phyloP scores from a whole-genome alignment of 1,284 basidiomycete species.

The Moesziomyces sp. region DNA sequence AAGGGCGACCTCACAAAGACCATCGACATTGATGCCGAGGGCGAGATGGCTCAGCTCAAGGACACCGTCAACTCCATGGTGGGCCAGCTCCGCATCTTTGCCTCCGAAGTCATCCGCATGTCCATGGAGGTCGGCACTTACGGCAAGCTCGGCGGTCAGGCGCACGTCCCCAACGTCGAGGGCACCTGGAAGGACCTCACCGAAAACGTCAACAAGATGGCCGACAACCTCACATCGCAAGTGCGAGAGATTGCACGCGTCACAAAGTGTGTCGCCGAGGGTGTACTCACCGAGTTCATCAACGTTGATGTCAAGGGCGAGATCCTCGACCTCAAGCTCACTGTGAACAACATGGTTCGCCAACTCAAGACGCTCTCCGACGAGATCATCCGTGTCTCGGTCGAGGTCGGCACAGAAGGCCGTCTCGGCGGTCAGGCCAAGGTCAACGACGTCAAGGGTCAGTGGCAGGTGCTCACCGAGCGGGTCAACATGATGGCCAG shows the following conservation, averaged over 20 bases:
- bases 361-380: conserved; percentile 65
- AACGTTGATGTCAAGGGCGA: conserved; percentile 96
- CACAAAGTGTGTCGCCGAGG: conserved; percentile 79
- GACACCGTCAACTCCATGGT: conserved; percentile 93
- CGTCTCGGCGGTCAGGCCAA: conserved; percentile 85
- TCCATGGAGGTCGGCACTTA: conserved; percentile 68
- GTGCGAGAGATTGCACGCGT: conserved; percentile 68
- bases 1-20: conserved; percentile 71
- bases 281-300: conserved; percentile 88
- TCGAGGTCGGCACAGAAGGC: conserved; percentile 91
- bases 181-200: conserved; percentile 70
- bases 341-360: conserved; percentile 68
- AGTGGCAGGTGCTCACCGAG: conserved; percentile 69
- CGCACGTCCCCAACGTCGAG: conserved; percentile 69
- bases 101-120: conserved; percentile 75
- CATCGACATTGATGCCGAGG: conserved; percentile 80
- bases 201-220: conserved; percentile 70
- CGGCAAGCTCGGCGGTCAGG: conserved; percentile 66
- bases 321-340: conserved; percentile 86
- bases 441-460: conserved; percentile 73
- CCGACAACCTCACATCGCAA: conserved; percentile 64
- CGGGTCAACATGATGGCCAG: conserved; percentile 69
- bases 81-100: conserved; percentile 81
- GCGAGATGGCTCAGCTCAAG: conserved; percentile 87
- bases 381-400: conserved; percentile 75